A percentile compares a stretch with the other conserved stretches of the same genome.
Conservation (phyloP, 2,329 filamentous ascomycete species). For the Fusarium setosum region DNA sequence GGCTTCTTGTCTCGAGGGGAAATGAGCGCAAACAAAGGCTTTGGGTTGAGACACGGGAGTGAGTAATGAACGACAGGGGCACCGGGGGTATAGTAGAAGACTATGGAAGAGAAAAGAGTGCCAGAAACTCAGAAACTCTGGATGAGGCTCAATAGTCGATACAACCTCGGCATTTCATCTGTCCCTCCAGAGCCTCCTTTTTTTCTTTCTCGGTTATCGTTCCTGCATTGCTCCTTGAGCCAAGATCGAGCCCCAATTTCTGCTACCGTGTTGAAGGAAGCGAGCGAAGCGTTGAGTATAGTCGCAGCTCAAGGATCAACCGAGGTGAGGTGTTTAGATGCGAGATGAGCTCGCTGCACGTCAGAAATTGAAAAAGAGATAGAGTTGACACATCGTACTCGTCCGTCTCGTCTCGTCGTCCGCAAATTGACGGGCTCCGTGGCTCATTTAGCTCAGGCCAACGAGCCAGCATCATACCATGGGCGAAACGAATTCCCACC, state of each 20-base stretch:
- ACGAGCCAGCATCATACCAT: constrained; percentile 12
- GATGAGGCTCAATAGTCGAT: background rate
- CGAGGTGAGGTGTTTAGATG: background rate
- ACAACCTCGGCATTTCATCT: background rate
- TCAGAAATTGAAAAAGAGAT: constrained; percentile 18
- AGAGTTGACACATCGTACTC: constrained; percentile 20
- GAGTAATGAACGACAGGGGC: background rate
- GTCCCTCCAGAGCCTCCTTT: background rate
- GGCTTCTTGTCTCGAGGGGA: constrained; percentile 6
- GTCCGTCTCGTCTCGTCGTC: too few relatives aligned
- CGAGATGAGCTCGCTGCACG: constrained; percentile 5
- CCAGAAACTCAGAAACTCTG: background rate
- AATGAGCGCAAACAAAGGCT: constrained; percentile 2
- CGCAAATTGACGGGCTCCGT: background rate
- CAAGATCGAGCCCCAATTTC: background rate
- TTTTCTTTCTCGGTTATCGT: constrained; percentile 9
- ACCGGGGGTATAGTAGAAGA: background rate
- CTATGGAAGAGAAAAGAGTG: background rate
- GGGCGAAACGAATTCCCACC: background rate
- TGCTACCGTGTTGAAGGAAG: background rate
- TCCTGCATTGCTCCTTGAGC: background rate
- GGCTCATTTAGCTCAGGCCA: background rate
- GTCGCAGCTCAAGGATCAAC: background rate
- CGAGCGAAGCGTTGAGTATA: too few relatives aligned
- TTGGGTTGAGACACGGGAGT: background rate